Conservation (phyloP, 768 basidiomycete species). For the Candolleomyces eurysporus region DNA sequence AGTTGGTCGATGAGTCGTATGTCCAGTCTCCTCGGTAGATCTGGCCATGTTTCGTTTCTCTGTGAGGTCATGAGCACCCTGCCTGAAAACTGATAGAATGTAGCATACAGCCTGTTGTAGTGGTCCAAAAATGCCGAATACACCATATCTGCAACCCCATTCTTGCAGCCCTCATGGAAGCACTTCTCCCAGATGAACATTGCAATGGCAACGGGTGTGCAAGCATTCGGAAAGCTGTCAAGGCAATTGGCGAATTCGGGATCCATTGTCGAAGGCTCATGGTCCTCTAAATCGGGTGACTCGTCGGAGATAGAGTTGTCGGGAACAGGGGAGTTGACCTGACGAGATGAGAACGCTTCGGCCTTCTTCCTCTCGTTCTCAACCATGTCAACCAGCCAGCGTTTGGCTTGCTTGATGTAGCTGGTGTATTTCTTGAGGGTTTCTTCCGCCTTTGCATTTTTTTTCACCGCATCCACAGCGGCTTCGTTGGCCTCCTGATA, state of each 20-base stretch:
- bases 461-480: not conserved
- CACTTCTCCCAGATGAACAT: not conserved
- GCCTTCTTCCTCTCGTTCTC: not conserved
- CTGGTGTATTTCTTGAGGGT: not conserved
- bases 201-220: not conserved
- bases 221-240: not conserved
- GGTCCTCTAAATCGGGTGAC: no score
- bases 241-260: not conserved
- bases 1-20: not conserved
- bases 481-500: not conserved
- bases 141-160: not conserved
- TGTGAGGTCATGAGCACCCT: not conserved
- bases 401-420: not conserved
- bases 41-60: not conserved
- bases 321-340: not conserved
- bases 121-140: not conserved
- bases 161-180: not conserved
- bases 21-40: not conserved
- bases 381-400: no score
- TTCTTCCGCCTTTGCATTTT: not conserved
- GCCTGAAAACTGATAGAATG: not conserved
- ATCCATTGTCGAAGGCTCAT: not conserved
- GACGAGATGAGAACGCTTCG: not conserved
- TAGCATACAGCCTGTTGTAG: not conserved
- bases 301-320: not conserved